phyloP scores from a whole-genome alignment of 1,284 basidiomycete species.

The Irpex sp. region DNA sequence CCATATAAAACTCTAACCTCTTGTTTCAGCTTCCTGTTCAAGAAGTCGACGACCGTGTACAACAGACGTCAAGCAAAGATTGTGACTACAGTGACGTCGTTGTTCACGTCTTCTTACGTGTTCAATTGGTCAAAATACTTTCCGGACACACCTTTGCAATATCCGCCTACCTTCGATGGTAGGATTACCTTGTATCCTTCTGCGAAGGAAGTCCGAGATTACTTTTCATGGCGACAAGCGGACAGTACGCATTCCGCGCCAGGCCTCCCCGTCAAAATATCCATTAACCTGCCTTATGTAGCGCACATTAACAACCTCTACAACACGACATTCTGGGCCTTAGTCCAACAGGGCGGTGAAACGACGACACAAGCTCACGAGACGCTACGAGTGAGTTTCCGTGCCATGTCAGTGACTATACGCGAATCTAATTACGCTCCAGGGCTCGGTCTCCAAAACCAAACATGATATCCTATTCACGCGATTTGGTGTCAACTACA shows the following conservation, averaged over 20 bases:
- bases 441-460: slow-evolving; percentile 86
- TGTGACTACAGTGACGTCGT: slow-evolving; percentile 82
- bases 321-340: slow-evolving; percentile 95
- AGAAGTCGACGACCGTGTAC: slow-evolving; percentile 73
- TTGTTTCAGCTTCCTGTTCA: slow-evolving; percentile 77
- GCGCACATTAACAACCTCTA: slow-evolving; percentile 99
- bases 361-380: slow-evolving; percentile 82
- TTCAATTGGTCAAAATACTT: slow-evolving; percentile 85
- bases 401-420: not conserved
- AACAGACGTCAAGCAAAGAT: slow-evolving; percentile 90
- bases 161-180: slow-evolving; percentile 92
- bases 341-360: slow-evolving; percentile 77
- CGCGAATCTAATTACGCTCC: not conserved
- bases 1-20: not conserved
- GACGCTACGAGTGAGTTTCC: slow-evolving; percentile 55
- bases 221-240: slow-evolving; percentile 94
- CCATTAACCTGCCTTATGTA: no score
- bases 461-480: slow-evolving; percentile 92
- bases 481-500: slow-evolving; percentile 88
- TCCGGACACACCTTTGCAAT: slow-evolving; percentile 63
- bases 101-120: slow-evolving; percentile 92
- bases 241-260: no score
- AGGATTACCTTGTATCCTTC: slow-evolving; percentile 85
- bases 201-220: slow-evolving; percentile 76
- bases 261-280: no score